Conservation (phyloP, 2,329 filamentous ascomycete genomes). For the Aspergillus niger region DNA sequence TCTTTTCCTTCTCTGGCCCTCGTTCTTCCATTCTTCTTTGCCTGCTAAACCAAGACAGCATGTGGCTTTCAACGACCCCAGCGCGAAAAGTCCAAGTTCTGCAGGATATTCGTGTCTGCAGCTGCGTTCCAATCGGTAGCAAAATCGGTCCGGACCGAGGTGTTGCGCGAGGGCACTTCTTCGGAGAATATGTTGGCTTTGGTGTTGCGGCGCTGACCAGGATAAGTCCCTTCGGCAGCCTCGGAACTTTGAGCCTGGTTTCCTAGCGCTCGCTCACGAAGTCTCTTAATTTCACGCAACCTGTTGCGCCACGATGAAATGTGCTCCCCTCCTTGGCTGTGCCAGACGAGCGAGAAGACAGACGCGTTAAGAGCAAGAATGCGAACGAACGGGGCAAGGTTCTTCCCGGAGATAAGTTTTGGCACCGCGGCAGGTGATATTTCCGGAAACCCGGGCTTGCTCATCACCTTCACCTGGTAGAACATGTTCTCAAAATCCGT, state of each 20-base stretch:
- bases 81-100: slow-evolving; percentile 46
- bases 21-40: not conserved
- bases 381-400: slow-evolving; percentile 81
- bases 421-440: slow-evolving; percentile 86
- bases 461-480: slow-evolving; percentile 88
- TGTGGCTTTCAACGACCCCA: slow-evolving; percentile 38
- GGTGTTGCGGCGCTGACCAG: slow-evolving; percentile 39
- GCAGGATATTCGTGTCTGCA: slow-evolving; percentile 40
- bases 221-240: slow-evolving; percentile 34
- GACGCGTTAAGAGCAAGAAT: slow-evolving; percentile 90
- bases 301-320: slow-evolving; percentile 88
- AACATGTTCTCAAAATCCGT: slow-evolving; percentile 55
- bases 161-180: slow-evolving; percentile 34
- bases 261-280: slow-evolving; percentile 63
- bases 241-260: slow-evolving; percentile 33
- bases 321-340: slow-evolving; percentile 71
- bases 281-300: slow-evolving; percentile 77
- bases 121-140: slow-evolving; percentile 41
- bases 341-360: slow-evolving; percentile 92
- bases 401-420: slow-evolving; percentile 82
- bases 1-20: not conserved
- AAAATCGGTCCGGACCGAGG: slow-evolving; percentile 36
- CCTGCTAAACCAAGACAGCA: not conserved
- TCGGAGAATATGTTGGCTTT: slow-evolving; percentile 42
- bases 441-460: slow-evolving; percentile 83